Evolutionary conservation across 805 yeast species (phyloP), one percentile per base, ranked within the genome.

Genomic region (Cyberlindnera samutprakarnensis): DNA sequence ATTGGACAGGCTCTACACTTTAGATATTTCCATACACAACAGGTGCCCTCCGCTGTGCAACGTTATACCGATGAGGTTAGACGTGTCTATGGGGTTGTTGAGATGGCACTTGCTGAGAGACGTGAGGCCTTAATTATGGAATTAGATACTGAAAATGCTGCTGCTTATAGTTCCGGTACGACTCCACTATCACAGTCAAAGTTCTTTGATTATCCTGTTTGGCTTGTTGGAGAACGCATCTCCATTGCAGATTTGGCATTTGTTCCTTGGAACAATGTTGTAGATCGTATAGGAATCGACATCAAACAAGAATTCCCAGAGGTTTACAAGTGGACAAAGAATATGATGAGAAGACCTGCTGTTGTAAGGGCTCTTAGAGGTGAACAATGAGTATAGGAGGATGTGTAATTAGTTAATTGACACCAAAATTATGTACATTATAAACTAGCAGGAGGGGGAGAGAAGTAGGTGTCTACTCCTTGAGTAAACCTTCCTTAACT

Each of bases 221-320:
- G 97, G 97, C 66, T 88, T 21, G 96, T 87, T 11, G 94, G 95
- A 18, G 95, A 87, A 47, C 61, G 69, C 27, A 68, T 77, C 30
- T 73, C 96, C 2, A 77, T 88, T 27, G 96, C 96, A 3, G 97
- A 88, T 57, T 66, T 88, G 50, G 75, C 90, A 15, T 88, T 88
- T 61, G 95, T 88, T 18, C 94, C 97, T 12, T 88, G 97, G 97
- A 88, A 88, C 57, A 88, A 87, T 50, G 96, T 88, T 13, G 94
- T 88, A 33, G 95, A 84, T 54, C 68, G 95, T 49, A 82, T 88
- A 33, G 96, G 96, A 7, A 85, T 88, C 41, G 84, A 83, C 49
- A 71, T 88, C 48, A 80, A 81, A 54, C 70, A 73, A 19, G 96
- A 88, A 55, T 87, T 82, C 53, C 96, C 96, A 2, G 96, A 88